Conservation (phyloP, 352 stramenopile species). For the Phytophthora lateralis region DNA sequence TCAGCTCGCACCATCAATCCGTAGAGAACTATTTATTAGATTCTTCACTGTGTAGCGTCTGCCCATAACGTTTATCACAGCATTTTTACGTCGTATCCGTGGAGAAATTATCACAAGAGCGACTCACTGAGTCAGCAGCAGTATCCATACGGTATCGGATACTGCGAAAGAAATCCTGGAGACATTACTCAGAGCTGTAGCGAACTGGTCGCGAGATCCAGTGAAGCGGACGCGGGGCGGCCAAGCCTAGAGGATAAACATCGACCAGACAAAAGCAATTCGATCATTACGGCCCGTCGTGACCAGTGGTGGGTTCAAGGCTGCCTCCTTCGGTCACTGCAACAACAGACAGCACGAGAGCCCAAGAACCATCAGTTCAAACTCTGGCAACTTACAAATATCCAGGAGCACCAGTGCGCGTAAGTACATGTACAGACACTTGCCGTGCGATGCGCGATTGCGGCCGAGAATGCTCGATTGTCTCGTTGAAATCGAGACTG, state of each 20-base stretch:
- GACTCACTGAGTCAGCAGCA: too few relatives aligned
- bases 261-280: too few relatives aligned
- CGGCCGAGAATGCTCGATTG: background rate
- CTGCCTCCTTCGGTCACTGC: too few relatives aligned
- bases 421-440: background rate
- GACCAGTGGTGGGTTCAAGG: background rate
- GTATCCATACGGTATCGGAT: too few relatives aligned
- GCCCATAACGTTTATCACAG: background rate
- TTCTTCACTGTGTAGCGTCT: background rate
- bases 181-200: background rate
- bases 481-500: background rate
- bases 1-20: constrained; percentile 18
- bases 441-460: background rate
- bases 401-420: background rate
- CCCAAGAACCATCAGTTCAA: background rate
- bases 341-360: background rate
- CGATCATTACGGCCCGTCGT: too few relatives aligned
- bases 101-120: too few relatives aligned
- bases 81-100: background rate
- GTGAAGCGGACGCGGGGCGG: background rate
- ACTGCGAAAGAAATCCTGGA: background rate
- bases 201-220: background rate
- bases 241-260: background rate
- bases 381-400: background rate
- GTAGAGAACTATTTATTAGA: constrained; percentile 19